Evolutionary conservation across 768 basidiomycete genomes (phyloP).

Genomic region (Termitomyces sp.): DNA sequence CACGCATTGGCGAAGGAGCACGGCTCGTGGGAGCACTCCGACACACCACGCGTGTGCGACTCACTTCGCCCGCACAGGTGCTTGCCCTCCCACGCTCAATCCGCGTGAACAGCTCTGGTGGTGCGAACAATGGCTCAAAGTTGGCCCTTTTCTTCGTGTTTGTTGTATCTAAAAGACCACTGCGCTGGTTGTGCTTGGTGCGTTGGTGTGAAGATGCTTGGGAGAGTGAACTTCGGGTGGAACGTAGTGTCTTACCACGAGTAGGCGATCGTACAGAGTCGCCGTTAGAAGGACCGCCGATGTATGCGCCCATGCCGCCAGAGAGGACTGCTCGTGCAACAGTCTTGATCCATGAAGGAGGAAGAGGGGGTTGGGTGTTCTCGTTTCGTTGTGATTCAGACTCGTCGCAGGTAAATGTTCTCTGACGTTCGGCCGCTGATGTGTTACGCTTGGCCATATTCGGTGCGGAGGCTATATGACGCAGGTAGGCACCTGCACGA

Average conservation of each 20-base stretch:
- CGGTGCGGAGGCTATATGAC: conserved; percentile 64
- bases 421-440: conserved; percentile 21
- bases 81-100: conserved; percentile 29
- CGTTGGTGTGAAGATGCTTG: conserved; percentile 21
- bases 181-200: conserved; percentile 10
- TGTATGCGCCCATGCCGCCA: conserved; percentile 39
- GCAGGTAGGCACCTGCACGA: conserved; percentile 61
- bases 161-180: conserved; percentile 30
- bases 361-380: conserved; percentile 47
- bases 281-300: conserved; percentile 31
- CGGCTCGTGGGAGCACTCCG: conserved; percentile 67
- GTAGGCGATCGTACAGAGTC: conserved; percentile 1
- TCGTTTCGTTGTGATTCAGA: conserved; percentile 19
- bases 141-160: conserved; percentile 14
- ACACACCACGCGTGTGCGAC: conserved; percentile 55
- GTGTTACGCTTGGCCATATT: conserved; percentile 32
- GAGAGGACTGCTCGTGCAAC: conserved; percentile 64
- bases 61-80: conserved; percentile 35
- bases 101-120: conserved; percentile 31
- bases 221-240: conserved; percentile 35
- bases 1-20: conserved; percentile 37
- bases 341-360: conserved; percentile 63
- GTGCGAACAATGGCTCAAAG: conserved; percentile 12
- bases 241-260: conserved; percentile 19
- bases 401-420: conserved; percentile 25